Evolutionary conservation across 2,329 filamentous ascomycete species (phyloP).

Genomic region (Nannizziopsis barbatae): DNA sequence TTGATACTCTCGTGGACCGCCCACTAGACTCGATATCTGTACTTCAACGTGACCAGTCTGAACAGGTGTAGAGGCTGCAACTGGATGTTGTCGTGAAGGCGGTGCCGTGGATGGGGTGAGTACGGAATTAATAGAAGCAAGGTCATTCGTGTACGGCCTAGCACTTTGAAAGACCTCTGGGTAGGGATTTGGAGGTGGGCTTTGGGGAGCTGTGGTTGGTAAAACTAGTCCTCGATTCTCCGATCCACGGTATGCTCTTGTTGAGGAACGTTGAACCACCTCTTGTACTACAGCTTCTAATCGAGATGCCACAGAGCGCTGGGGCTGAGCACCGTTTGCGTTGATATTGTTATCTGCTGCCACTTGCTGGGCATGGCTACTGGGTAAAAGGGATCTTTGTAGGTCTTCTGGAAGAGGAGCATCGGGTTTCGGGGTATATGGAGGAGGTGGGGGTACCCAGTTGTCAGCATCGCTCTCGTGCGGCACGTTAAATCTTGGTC

Average conservation of each 20-base stretch:
- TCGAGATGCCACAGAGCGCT: constrained; percentile 20
- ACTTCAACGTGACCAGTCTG: neutral
- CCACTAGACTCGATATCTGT: neutral
- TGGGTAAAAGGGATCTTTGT: constrained; percentile 26
- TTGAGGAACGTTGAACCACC: constrained; percentile 9
- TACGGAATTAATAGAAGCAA: neutral
- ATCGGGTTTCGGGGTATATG: constrained; percentile 43
- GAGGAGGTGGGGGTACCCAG: constrained; percentile 76
- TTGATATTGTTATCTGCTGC: neutral
- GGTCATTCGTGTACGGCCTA: neutral
- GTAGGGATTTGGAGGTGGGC: neutral
- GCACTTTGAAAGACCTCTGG: neutral
- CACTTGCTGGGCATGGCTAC: constrained; percentile 15
- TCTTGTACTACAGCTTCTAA: constrained; percentile 19
- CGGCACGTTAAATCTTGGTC: constrained; percentile 57
- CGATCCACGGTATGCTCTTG: constrained; percentile 5
- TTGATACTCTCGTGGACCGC: neutral
- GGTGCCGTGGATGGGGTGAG: neutral
- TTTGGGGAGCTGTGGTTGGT: neutral
- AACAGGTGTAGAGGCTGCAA: neutral
- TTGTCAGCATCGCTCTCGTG: constrained; percentile 82
- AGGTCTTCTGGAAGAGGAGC: constrained; percentile 28
- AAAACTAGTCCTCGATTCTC: neutral
- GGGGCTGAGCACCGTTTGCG: neutral
- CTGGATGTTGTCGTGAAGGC: neutral